Percentiles rank a stretch among this genome's conserved stretches.
Conservation (phyloP, 1,284 basidiomycete genomes). For the Ustilago nuda region DNA sequence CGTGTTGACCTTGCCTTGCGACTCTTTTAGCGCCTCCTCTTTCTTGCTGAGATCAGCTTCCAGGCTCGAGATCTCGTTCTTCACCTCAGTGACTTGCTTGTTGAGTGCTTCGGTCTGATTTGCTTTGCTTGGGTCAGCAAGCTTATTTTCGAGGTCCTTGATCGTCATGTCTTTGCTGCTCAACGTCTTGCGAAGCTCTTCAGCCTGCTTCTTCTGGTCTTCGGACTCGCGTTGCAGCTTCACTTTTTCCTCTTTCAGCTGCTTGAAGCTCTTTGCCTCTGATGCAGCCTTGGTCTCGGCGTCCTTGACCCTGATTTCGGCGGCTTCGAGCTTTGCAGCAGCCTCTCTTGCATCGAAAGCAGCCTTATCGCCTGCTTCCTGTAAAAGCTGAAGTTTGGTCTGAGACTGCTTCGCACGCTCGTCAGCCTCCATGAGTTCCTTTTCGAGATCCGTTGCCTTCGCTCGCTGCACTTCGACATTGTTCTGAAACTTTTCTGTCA, state of each 20-base stretch:
- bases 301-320: conserved; percentile 21
- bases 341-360: conserved; percentile 7
- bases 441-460: conserved; percentile 27
- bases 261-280: conserved; percentile 10
- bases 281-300: conserved; percentile 25
- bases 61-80: not conserved
- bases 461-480: conserved; percentile 20
- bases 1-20: conserved; percentile 16
- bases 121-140: conserved; percentile 41
- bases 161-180: conserved; percentile 15
- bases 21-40: conserved; percentile 11
- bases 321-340: conserved; percentile 20
- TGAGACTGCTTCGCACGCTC: conserved; percentile 30
- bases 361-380: conserved; percentile 18
- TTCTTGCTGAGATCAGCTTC: conserved; percentile 6
- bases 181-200: conserved; percentile 25
- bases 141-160: conserved; percentile 39
- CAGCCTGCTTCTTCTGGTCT: conserved; percentile 27
- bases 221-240: conserved; percentile 21
- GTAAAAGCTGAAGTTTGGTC: conserved; percentile 19
- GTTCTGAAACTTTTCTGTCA: conserved; percentile 21
- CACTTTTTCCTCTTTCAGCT: conserved; percentile 34
- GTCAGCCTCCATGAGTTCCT: conserved; percentile 26
- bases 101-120: conserved; percentile 35
- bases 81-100: conserved; percentile 6